Conservation (phyloP, 1,284 basidiomycete genomes). For the Puccinia horiana region DNA sequence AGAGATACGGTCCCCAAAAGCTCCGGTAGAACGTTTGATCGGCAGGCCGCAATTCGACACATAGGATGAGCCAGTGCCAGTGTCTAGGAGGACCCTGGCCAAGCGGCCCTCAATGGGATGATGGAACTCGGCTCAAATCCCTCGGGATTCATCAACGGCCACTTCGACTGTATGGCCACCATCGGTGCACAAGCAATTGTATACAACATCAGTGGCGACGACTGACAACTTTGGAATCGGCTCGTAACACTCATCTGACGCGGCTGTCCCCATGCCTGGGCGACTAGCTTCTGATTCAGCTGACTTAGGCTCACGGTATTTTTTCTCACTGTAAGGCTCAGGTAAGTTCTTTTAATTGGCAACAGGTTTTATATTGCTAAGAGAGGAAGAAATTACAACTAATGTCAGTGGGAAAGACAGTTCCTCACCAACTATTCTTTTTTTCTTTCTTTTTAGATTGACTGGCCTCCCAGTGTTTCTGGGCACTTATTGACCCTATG, state of each 20-base stretch:
- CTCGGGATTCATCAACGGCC: not conserved
- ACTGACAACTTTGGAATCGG: not conserved
- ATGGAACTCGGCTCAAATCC: not conserved
- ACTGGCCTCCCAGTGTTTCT: not conserved
- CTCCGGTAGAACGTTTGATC: not conserved
- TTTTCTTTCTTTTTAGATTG: not conserved
- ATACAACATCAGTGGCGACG: not conserved
- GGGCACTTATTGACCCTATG: not conserved
- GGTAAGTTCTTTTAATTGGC: not conserved
- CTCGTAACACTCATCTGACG: not conserved
- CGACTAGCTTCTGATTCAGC: not conserved
- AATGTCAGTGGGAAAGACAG: slow-evolving; percentile 9
- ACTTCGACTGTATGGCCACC: not conserved
- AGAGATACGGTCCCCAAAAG: not conserved
- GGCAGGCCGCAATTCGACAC: not conserved
- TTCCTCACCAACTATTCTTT: slow-evolving; percentile 20
- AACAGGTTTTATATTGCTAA: not conserved
- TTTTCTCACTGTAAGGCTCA: not conserved
- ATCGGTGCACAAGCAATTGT: not conserved
- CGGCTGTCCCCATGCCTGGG: slow-evolving; percentile 22
- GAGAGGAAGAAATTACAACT: not conserved
- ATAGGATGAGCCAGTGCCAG: not conserved
- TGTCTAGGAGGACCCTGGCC: slow-evolving; percentile 10
- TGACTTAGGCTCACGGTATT: not conserved
- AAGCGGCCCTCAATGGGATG: not conserved